Evolutionary conservation across 768 basidiomycete genomes (phyloP), one percentile per base, ranked within the genome.

Genomic region (Amanita muscaria): DNA sequence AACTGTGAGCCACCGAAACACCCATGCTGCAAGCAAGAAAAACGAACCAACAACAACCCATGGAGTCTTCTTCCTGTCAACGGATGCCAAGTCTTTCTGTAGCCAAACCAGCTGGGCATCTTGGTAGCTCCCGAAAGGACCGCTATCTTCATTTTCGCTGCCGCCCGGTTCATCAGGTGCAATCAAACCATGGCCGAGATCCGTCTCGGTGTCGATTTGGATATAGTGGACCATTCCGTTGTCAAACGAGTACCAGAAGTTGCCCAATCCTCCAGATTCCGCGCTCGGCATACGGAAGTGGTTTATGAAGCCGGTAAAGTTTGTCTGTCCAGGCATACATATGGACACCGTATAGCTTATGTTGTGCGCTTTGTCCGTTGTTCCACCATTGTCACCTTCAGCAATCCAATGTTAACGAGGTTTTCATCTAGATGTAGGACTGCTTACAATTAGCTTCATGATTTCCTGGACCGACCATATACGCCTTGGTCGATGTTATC

Each of bases 181-280:
- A 16, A 53, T 10, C 16, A 53, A 35, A 2, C 49, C 47, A 22
- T 51, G 46, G 12, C 52, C 50, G 15, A 56, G 35, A 46, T 56
- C 54, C 7, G 54, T 56, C 44, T 56, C 54, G 5, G 54, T 51
- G 37, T 53, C 48, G 19, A 56, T 21, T 24, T 51, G 50, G 35
- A 56, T 40, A 23, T 41, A 53, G 38, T 53, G 54, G 5, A 47
- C 48, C 50, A 56, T 51, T 5, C 54, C 52, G 15, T 56, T 47
- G 36, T 56, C 52, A 45, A 53, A 53, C 1, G 54, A 51, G 37
- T 51, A 55, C 54, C 54, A 55, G 48, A 55, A 55, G 24, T 53
- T 55, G 19, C 51, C 52, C 3, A 48, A 45, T 9, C 54, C 54
- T 5, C 36, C 41, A 2, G 54, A 55, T 34, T 53, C 47, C 1